Evolutionary conservation across 768 basidiomycete species (phyloP).

Genomic region (Xanthoconium stramineum): DNA sequence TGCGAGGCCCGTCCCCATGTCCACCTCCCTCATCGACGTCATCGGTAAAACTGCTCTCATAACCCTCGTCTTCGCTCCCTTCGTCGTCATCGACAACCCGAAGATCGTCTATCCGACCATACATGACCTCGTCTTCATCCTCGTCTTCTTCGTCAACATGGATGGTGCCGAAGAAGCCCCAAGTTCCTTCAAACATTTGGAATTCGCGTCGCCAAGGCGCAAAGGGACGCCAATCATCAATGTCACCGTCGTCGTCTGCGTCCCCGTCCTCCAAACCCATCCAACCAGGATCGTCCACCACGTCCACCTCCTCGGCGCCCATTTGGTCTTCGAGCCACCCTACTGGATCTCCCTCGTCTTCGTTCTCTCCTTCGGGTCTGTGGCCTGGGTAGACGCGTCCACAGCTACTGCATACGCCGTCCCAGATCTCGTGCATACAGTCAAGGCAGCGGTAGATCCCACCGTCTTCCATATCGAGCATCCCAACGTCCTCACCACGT

Average conservation of each 20-base stretch:
- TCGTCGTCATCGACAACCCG: slow-evolving; percentile 15
- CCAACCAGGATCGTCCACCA: slow-evolving; percentile 31
- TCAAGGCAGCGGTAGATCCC: slow-evolving; percentile 73
- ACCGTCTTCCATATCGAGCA: slow-evolving; percentile 72
- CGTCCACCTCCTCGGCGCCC: slow-evolving; percentile 29
- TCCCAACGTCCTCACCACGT: slow-evolving; percentile 47
- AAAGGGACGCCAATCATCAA: slow-evolving; percentile 18
- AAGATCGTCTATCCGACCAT: slow-evolving; percentile 1
- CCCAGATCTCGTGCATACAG: slow-evolving; percentile 78
- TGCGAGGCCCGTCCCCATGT: slow-evolving; percentile 13
- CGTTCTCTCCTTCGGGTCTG: slow-evolving; percentile 22
- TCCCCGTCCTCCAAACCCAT: slow-evolving; percentile 33
- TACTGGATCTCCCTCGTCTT: slow-evolving; percentile 29
- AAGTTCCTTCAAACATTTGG: slow-evolving; percentile 15
- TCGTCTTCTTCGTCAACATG: slow-evolving; percentile 26
- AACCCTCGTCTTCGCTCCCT: slow-evolving; percentile 36
- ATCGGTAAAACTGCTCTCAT: slow-evolving; percentile 58
- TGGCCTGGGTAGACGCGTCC: slow-evolving; percentile 60
- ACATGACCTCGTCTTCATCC: slow-evolving; percentile 10
- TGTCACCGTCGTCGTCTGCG: slow-evolving; percentile 32
- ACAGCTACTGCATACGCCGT: slow-evolving; percentile 61
- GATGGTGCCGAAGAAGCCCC: slow-evolving; percentile 17
- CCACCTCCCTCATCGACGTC: slow-evolving; percentile 34
- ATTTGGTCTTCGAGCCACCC: slow-evolving; percentile 39
- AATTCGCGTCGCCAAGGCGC: slow-evolving; percentile 18